These are phyloP conservation scores for Lanmaoa rubissima DNA, from an alignment of 768 basidiomycete species.

Conservation along the genomic window DNA sequence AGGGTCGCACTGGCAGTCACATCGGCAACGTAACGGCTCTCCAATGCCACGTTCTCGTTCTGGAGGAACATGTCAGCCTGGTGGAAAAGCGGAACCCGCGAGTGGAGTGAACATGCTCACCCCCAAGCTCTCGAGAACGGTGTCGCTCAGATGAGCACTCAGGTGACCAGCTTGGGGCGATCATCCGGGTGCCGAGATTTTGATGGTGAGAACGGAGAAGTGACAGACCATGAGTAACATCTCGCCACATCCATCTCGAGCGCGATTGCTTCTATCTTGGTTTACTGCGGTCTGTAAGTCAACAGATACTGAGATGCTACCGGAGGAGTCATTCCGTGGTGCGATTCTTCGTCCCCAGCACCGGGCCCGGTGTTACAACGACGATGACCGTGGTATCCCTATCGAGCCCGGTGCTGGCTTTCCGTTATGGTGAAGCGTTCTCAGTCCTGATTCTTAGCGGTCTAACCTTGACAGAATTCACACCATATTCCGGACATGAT, in stretches of 20 bases:
- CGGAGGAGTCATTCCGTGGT: slow-evolving; percentile 9
- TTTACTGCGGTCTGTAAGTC: slow-evolving; percentile 2
- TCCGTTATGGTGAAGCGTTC: neutral
- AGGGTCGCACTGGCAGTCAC: slow-evolving; percentile 8
- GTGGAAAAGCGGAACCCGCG: slow-evolving; percentile 2
- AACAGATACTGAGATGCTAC: neutral
- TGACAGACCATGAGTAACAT: slow-evolving; percentile 3
- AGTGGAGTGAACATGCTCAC: neutral
- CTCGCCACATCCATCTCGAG: slow-evolving; percentile 12
- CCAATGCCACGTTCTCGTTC: slow-evolving; percentile 6
- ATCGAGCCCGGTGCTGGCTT: neutral
- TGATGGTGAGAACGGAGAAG: slow-evolving; percentile 14
- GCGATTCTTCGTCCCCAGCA: slow-evolving; percentile 18
- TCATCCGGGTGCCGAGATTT: slow-evolving; percentile 6
- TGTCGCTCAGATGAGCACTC: slow-evolving; percentile 1
- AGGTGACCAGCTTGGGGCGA: slow-evolving; percentile 1
- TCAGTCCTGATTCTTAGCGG: neutral
- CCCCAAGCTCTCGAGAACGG: neutral
- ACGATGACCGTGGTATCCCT: slow-evolving; percentile 9
- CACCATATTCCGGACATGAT: slow-evolving; percentile 2
- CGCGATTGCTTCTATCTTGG: slow-evolving; percentile 15
- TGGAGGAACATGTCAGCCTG: neutral
- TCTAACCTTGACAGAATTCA: neutral
- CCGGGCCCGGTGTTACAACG: slow-evolving; percentile 13
- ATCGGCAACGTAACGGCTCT: slow-evolving; percentile 13